Conservation (phyloP, 2,329 filamentous ascomycete genomes). For the Emmonsiellopsis sp. region DNA sequence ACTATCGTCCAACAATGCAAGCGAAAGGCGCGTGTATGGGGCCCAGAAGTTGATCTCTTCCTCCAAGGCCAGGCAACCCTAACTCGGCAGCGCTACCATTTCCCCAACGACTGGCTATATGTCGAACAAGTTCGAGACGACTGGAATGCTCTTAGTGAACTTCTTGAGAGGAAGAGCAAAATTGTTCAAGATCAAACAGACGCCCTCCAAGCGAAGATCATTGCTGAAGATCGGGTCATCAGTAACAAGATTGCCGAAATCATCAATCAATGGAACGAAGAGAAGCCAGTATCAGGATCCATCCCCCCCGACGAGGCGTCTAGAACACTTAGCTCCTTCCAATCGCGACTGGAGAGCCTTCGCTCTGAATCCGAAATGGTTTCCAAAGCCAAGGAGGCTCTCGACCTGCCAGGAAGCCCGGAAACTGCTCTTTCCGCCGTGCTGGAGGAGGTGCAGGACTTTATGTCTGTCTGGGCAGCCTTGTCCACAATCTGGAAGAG, state of each 20-base stretch:
- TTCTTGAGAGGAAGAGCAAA: conserved; percentile 84
- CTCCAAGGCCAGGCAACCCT: conserved; percentile 90
- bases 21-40: conserved; percentile 86
- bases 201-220: conserved; percentile 86
- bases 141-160: conserved; percentile 88
- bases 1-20: conserved; percentile 96
- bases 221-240: conserved; percentile 85
- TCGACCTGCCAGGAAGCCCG: conserved; percentile 72
- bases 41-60: conserved; percentile 91
- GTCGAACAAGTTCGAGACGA: conserved; percentile 95
- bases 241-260: conserved; percentile 80
- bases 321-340: conserved; percentile 70
- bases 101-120: conserved; percentile 86
- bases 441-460: conserved; percentile 93
- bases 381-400: conserved; percentile 88
- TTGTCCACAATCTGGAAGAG: conserved; percentile 95
- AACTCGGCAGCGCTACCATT: conserved; percentile 84
- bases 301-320: conserved; percentile 86
- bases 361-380: conserved; percentile 89
- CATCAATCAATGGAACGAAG: conserved; percentile 80
- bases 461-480: conserved; percentile 96
- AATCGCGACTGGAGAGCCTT: conserved; percentile 72
- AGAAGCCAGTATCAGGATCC: conserved; percentile 92
- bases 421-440: conserved; percentile 78
- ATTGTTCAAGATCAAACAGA: conserved; percentile 96